Evolutionary conservation across 306 rosid genomes (phyloP).

Genomic region (Casuarina glauca): DNA sequence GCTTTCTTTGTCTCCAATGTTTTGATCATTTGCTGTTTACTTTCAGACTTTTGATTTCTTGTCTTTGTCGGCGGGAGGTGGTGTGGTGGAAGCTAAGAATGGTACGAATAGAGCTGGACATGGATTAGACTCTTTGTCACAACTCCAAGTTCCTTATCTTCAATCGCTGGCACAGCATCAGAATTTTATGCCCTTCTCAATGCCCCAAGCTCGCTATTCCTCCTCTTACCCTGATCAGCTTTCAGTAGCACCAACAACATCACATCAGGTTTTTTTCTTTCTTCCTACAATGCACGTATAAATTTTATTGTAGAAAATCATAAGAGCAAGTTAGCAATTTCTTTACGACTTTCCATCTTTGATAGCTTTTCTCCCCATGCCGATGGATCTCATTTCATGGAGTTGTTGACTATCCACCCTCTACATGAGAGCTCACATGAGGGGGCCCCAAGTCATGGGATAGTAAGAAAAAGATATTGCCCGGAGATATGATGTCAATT

Average conservation of each 20-base stretch:
- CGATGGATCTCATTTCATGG: background rate
- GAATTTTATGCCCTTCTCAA: slow-evolving; percentile 37
- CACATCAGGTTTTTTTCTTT: slow-evolving; percentile 54
- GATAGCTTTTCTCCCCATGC: background rate
- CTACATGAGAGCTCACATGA: background rate
- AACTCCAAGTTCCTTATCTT: slow-evolving; percentile 52
- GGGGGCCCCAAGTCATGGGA: background rate
- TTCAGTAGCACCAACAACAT: slow-evolving; percentile 32
- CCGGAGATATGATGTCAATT: background rate
- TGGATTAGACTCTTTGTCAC: slow-evolving; percentile 42
- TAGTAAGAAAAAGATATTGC: background rate
- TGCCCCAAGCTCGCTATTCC: slow-evolving; percentile 42
- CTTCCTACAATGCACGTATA: background rate
- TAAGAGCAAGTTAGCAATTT: background rate
- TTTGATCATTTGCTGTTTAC: slow-evolving; percentile 31
- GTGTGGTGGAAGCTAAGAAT: slow-evolving; percentile 40
- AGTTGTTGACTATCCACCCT: background rate
- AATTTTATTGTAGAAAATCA: background rate
- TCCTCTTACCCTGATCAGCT: slow-evolving; percentile 46
- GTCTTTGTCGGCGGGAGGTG: slow-evolving; percentile 51
- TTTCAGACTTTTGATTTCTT: slow-evolving; percentile 65
- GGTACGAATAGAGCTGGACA: slow-evolving; percentile 33
- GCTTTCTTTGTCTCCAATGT: slow-evolving; percentile 10
- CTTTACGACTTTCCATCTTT: background rate
- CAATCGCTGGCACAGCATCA: slow-evolving; percentile 49